A percentile compares a stretch with the other conserved stretches of the same genome.
Evolutionary conservation across 768 basidiomycete genomes (phyloP).

Genomic region (Russula lepida): DNA sequence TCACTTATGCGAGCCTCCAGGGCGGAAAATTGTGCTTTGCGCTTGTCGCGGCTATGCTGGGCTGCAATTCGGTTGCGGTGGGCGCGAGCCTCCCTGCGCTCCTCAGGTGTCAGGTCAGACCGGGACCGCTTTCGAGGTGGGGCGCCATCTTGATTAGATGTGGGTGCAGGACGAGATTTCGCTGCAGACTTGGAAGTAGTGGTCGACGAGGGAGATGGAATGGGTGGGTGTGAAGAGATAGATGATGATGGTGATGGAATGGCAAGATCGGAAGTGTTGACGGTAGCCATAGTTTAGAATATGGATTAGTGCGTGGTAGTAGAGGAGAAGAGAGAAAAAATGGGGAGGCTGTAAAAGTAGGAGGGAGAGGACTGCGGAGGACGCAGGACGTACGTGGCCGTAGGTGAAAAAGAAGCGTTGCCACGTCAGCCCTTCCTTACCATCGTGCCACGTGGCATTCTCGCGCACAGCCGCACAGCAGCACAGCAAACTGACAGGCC

Average conservation of each 20-base stretch:
- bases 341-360: background rate
- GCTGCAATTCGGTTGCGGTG: conserved; percentile 91
- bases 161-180: conserved; percentile 19
- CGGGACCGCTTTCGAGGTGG: conserved; percentile 72
- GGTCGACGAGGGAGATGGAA: conserved; percentile 3
- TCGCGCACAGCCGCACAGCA: background rate
- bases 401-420: conserved; percentile 18
- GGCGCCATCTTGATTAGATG: conserved; percentile 1
- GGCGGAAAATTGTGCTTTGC: conserved; percentile 85
- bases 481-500: too few relatives aligned
- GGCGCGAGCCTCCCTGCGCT: conserved; percentile 80
- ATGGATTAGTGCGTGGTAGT: background rate
- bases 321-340: background rate
- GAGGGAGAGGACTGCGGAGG: conserved; percentile 7
- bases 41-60: conserved; percentile 84
- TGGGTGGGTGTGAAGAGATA: conserved; percentile 7
- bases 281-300: conserved; percentile 1
- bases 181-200: conserved; percentile 14
- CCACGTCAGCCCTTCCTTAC: conserved; percentile 6
- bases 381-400: conserved; percentile 23
- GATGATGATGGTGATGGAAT: conserved; percentile 3
- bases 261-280: background rate
- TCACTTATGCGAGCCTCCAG: conserved; percentile 88
- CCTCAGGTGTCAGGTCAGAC: conserved; percentile 54
- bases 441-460: background rate